These are phyloP conservation scores for Pleurotus giganteus DNA, from an alignment of 768 basidiomycete genomes.

Conservation along the genomic window DNA sequence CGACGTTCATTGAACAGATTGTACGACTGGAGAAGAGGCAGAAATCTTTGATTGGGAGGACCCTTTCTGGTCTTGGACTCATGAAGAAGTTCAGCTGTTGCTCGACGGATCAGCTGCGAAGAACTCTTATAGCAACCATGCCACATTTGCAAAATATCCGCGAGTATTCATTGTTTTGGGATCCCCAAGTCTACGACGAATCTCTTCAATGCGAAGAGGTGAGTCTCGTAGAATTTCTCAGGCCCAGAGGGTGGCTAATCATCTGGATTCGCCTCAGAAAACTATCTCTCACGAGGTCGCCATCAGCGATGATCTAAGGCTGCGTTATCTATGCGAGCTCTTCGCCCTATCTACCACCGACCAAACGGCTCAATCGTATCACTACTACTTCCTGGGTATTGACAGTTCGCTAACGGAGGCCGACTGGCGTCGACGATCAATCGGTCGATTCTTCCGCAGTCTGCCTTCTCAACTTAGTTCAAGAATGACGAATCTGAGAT, in stretches of 20 bases:
- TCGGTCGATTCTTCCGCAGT: neutral
- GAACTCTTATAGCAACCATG: neutral
- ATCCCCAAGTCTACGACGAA: neutral
- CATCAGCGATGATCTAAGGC: neutral
- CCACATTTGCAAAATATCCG: conserved; percentile 4
- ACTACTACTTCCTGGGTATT: neutral
- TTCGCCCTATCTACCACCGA: neutral
- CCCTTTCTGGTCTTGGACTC: neutral
- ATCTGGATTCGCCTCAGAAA: too few species aligned
- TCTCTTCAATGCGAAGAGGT: neutral
- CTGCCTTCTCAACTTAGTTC: neutral
- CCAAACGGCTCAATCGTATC: neutral
- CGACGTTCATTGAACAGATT: neutral
- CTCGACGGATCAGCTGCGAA: neutral
- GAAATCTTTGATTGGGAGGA: neutral
- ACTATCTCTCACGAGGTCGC: neutral
- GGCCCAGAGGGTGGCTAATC: too few species aligned
- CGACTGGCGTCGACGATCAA: neutral
- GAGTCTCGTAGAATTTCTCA: neutral
- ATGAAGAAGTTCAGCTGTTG: neutral
- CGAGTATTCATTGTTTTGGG: neutral
- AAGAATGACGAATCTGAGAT: neutral
- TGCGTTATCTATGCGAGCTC: neutral
- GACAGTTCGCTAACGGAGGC: neutral
- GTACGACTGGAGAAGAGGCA: conserved; percentile 1